These are phyloP conservation scores for Apiospora sp. DNA, from an alignment of 2,329 filamentous ascomycete species.

Conservation along the genomic window DNA sequence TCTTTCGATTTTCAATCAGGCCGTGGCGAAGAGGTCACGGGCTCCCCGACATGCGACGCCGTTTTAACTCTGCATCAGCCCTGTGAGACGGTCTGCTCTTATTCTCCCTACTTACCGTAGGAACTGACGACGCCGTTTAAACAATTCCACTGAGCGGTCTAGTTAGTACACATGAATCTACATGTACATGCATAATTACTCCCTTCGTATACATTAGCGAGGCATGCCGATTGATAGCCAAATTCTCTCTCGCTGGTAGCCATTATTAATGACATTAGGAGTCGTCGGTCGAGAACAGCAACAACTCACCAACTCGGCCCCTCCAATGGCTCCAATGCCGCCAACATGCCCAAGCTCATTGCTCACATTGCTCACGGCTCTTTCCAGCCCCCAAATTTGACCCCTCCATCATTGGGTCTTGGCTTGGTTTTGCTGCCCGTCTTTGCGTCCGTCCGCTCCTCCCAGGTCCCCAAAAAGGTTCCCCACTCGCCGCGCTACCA, in stretches of 20 bases:
- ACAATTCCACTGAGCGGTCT: not conserved
- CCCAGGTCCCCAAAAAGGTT: not conserved
- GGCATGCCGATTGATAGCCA: not conserved
- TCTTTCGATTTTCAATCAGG: not conserved
- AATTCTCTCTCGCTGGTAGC: not conserved
- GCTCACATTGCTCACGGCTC: not conserved
- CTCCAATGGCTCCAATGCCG: not conserved
- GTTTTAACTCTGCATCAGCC: constrained; percentile 13
- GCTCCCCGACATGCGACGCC: not conserved
- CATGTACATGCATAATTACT: not conserved
- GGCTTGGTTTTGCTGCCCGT: not conserved
- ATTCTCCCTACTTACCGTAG: not conserved
- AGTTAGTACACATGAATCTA: too few relatives aligned
- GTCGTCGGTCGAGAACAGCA: not conserved
- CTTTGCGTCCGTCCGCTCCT: not conserved
- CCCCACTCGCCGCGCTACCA: not conserved
- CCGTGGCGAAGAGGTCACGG: not conserved
- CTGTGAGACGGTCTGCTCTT: not conserved
- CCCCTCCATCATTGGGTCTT: constrained; percentile 10
- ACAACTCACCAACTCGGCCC: not conserved
- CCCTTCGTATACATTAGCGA: not conserved
- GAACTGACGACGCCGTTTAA: too few relatives aligned
- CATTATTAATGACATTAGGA: not conserved
- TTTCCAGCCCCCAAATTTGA: constrained; percentile 14
- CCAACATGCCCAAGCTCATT: not conserved